Base-by-base conservation (phyloP, 768 basidiomycete genomes). In the Bullera alba region DNA sequence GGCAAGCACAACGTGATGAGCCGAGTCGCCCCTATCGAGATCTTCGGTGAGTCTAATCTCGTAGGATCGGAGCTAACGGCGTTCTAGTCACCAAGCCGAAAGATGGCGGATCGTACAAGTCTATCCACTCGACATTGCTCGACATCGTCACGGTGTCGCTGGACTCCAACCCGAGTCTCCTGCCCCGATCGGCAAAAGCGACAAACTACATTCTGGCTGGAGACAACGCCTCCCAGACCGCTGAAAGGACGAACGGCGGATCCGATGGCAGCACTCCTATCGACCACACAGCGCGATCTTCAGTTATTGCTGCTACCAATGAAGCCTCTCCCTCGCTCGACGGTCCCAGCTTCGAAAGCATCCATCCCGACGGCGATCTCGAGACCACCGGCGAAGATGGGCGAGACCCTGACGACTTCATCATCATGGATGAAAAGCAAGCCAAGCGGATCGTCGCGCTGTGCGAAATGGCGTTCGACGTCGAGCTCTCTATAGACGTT, bases 1-100 rank as follows among this genome's bases (percentile, higher is more conserved):
- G 91, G 90, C 42, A 96, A 92, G 71, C 87, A 99, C 74, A 95
- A 91, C 71, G 95, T 97, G 49, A 85, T 97, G 80, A 81, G 82
- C 46, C 65, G 85, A 46, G 83, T 86, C 42, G 86, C 84, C 1
- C 88, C 90, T 6, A 76, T 97, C 51, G 89, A 95, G 67, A 83
- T 99, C 27, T 87, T 82, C 54, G 86, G 93, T 90, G 56, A 50
- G 85, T 75, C 7, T n/a, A 41, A 2, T 7, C n/a, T 28, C 36
- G 5, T 15, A 28, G 28, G 5, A 22, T 1, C 17, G 22, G 42
- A 45, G 44, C 53, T 50, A 36, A 54, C 47, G 30, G 3, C 12
- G 4, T 42, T 49, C 1, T 61, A 91, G 87, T 90, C 46, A 81
- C 84, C 54, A 80, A 79, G 60, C 87, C 88, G 0, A 53, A 73